Evolutionary conservation across 306 rosid species (phyloP).

Genomic region (Cyamopsis tetragonoloba): DNA sequence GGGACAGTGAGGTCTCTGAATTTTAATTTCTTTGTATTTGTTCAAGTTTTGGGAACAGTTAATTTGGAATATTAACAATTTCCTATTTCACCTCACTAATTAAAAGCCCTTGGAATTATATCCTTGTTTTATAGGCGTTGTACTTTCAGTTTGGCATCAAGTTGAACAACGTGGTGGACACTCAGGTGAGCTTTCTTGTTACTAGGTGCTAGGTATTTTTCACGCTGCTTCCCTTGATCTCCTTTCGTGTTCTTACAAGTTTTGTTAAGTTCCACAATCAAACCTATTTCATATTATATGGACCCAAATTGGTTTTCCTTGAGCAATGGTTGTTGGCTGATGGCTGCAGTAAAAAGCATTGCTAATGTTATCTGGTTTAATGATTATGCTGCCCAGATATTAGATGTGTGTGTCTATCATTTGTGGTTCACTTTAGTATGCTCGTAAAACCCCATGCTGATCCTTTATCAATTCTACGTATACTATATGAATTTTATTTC

Average conservation of each 20-base stretch:
- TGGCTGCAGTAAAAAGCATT: too few relatives aligned
- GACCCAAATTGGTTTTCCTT: neutral
- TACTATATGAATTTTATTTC: constrained; percentile 12
- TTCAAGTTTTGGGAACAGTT: neutral
- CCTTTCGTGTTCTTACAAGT: neutral
- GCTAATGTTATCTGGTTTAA: neutral
- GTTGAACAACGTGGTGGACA: constrained; percentile 95
- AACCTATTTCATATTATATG: neutral
- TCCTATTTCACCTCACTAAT: neutral
- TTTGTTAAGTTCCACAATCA: neutral
- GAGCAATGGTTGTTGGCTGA: neutral
- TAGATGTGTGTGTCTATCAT: neutral
- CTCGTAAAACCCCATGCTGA: constrained; percentile 2
- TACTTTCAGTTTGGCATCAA: constrained; percentile 96
- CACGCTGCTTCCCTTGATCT: neutral
- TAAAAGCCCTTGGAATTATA: constrained; percentile 13
- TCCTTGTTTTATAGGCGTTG: constrained; percentile 65
- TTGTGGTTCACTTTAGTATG: neutral
- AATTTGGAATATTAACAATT: constrained; percentile 11
- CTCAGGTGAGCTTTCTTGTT: constrained; percentile 67
- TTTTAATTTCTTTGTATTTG: constrained; percentile 14
- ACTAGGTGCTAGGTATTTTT: too few relatives aligned
- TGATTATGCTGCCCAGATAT: constrained; percentile 6
- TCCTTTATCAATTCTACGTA: neutral
- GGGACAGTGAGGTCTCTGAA: constrained; percentile 90